Base-by-base conservation (phyloP, 2,329 filamentous ascomycete species). In the Chaetothyriales sp. region DNA sequence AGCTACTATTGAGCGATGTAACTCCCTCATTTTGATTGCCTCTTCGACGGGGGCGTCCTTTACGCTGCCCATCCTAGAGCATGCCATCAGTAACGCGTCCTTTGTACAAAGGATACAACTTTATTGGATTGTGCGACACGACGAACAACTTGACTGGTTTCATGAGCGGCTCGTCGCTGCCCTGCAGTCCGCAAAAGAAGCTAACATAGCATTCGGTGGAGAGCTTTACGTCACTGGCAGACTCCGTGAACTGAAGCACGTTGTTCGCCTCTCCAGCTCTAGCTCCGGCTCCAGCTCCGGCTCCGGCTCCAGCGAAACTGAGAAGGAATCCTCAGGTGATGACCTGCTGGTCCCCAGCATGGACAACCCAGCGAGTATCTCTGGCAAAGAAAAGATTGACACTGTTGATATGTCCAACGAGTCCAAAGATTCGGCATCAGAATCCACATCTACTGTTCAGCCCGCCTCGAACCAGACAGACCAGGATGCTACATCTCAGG, bases 31-130 rank as follows among this genome's bases (percentile, higher is more conserved):
- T 18, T 50, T 59, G 13, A 29, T 57, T 19, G 55, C 55, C n/a
- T 50, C 53, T 0, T 54, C 53, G 9, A 59, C 76, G 46, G 81
- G 81, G 1, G 75, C 75, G 20, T 77, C 77, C 0, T 82, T 78
- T 58, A 76, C 73, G 0, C 60, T 78, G 9, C 78, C 80, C 0
- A 49, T 57, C 4, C 53, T 59, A 28, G 53, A 44, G 37, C 48
- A 56, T 50, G 55, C 55, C 1, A 44, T 53, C 19, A 18, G 48
- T 22, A 48, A 49, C 18, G 46, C 19, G 4, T 51, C 47, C 5
- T 53, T 51, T 33, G 20, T 57, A 8, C 53, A 56, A 43, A 52
- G 50, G 13, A 50, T 57, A 18, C 52, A 43, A n/a, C 55, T 57
- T 46, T 48, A 54, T 10, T 59, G 55, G 57, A 55, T 57, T 13